Evolutionary conservation across 257 asterid species (phyloP), one percentile per base, ranked within the genome.

Genomic region (Capsicum chinense): DNA sequence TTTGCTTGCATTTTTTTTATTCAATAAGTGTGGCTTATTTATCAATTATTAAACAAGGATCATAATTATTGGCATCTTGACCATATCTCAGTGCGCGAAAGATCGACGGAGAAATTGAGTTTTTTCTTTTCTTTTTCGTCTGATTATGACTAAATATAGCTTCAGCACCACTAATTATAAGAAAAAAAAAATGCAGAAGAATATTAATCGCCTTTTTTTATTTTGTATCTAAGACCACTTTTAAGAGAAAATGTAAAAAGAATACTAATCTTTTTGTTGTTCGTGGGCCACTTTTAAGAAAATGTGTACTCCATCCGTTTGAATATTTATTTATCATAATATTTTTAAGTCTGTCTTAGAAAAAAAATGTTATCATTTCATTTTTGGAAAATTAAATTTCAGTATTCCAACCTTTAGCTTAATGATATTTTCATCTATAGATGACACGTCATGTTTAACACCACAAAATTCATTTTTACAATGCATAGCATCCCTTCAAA

Each of bases 11-110:
- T n/a, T n/a, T n/a, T n/a, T n/a, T n/a, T n/a, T n/a, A n/a, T n/a
- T n/a, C n/a, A n/a, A n/a, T n/a, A n/a, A n/a, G n/a, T n/a, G n/a
- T n/a, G n/a, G n/a, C n/a, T n/a, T 37, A 37, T 37, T 37, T 37
- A 37, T 37, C 42, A 37, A 37, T 37, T 1, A 37, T 37, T 37
- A 37, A 3, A 37, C 42, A n/a, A 37, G 1, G 42, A 37, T 37
- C 42, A 37, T 37, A 88, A 88, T 89, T 6, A 93, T 90, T 93
- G 91, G 63, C 13, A 19, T 15, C 81, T 80, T 80, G 90, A 86
- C 84, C 86, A 85, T 81, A 74, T 83, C 56, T 19, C 47, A 10
- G 10, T 73, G 42, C 56, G 37, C 14, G 79, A 71, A 71, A 47
- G 35, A 70, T 70, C 79, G 57, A 44, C 17, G 37, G 37, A 70